phyloP scores from a whole-genome alignment of 2,329 filamentous ascomycete species.

The Pseudomassariella vexata region DNA sequence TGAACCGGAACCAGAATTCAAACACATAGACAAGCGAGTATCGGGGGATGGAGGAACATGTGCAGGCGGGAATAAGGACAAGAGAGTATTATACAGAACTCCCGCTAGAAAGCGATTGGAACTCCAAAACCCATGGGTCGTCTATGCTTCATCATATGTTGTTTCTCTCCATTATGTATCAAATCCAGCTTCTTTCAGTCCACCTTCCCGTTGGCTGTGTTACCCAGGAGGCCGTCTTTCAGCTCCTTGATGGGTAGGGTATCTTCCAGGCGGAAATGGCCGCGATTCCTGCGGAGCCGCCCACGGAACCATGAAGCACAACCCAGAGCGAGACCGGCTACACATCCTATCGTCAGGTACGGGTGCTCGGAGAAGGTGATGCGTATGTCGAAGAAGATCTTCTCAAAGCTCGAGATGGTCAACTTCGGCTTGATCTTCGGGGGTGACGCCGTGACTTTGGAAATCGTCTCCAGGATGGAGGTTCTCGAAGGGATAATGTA shows the following conservation, averaged over 20 bases:
- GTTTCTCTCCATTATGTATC: conserved; percentile 1
- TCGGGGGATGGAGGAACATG: neutral
- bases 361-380: conserved; percentile 54
- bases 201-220: conserved; percentile 43
- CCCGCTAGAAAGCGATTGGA: neutral
- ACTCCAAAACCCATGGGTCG: conserved; percentile 3
- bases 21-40: too few species aligned
- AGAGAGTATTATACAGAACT: conserved; percentile 6
- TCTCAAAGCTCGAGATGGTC: conserved; percentile 66
- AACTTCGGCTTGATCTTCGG: conserved; percentile 71
- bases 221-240: conserved; percentile 62
- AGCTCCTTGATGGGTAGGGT: conserved; percentile 41
- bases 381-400: conserved; percentile 63
- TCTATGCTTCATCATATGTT: conserved; percentile 4
- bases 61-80: conserved; percentile 3
- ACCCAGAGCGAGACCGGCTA: conserved; percentile 51
- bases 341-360: conserved; percentile 50
- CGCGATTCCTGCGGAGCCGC: conserved; percentile 46
- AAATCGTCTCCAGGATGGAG: conserved; percentile 81
- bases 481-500: conserved; percentile 84
- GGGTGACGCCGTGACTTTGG: conserved; percentile 62
- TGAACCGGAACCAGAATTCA: too few species aligned
- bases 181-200: conserved; percentile 28
- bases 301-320: conserved; percentile 48
- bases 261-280: conserved; percentile 59